Evolutionary conservation across 1,284 basidiomycete species (phyloP), one percentile per base, ranked within the genome.

Genomic region (Puccinia coronata): DNA sequence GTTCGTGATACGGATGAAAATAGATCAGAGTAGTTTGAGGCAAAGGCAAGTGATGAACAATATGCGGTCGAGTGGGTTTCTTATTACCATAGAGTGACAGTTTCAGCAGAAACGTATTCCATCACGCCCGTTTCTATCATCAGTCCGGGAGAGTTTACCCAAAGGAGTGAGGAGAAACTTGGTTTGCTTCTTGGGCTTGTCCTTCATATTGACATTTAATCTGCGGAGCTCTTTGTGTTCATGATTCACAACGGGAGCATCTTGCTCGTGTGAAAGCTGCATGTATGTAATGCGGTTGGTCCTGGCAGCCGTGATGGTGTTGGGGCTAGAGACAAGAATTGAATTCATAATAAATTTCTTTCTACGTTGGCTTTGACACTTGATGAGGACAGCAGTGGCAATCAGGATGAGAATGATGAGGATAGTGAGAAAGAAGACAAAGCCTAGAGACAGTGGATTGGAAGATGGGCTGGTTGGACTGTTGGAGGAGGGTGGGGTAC

Each of bases 1-100:
- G 77, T 41, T 79, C 77, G 49, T 79, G 77, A 61, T 79, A 79
- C 5, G 77, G 77, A 43, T 79, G 70, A 34, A 28, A 11, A 59
- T 49, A 74, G 23, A 55, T 34, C 31, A 53, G 71, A 36, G 31
- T 25, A 25, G 41, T 36, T 57, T 74, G 49, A 34, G 49, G 51
- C 39, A 59, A 9, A 51, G 43, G 47, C 47, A 57, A 34, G 28
- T 55, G 31, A 25, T 74, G 55, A 6, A 1, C 51, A 34, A 28
- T 18, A 23, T 16, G 4, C 11, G 51, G 18, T 74, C 51, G 36
- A 25, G 14, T 12, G 16, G 2, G 34, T 5, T 36, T 74, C 31
- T 74, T 59, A 18, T 43, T 41, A 70, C 53, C 36, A 59, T 57
- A 74, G 8, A 41, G 3, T 14, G 9, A 11, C 25, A 74, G 16